These are phyloP conservation scores for Fusarium xyrophilum DNA, from an alignment of 2,329 filamentous ascomycete species.

Conservation along the genomic window DNA sequence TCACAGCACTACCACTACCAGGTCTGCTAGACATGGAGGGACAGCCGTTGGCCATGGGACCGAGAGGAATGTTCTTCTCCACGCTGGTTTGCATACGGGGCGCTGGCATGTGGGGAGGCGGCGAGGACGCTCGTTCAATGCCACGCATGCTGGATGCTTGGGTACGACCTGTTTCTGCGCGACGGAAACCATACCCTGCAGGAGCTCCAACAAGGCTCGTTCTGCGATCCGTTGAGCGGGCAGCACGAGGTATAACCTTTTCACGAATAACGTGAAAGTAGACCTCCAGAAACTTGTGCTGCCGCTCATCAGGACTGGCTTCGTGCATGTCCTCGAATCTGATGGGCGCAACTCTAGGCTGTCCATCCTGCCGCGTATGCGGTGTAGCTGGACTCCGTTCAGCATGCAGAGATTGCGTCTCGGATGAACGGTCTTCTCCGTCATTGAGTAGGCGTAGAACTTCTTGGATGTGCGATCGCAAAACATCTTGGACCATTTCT, in stretches of 20 bases:
- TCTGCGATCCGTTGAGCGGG: constrained; percentile 40
- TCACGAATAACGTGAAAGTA: constrained; percentile 57
- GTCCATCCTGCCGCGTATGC: constrained; percentile 4
- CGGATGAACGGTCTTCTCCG: constrained; percentile 43
- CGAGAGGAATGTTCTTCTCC: constrained; percentile 18
- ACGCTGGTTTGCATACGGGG: constrained; percentile 16
- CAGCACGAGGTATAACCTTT: constrained; percentile 49
- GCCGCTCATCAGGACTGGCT: constrained; percentile 56
- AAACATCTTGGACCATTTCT: constrained; percentile 53
- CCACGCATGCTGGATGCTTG: constrained; percentile 36
- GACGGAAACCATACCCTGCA: constrained; percentile 33
- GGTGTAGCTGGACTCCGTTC: constrained; percentile 27
- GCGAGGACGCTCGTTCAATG: constrained; percentile 12
- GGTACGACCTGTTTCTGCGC: constrained; percentile 33
- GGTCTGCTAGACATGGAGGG: constrained; percentile 15
- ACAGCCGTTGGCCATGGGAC: constrained; percentile 9
- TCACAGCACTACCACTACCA: constrained; percentile 22
- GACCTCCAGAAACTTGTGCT: constrained; percentile 58
- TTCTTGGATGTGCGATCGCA: constrained; percentile 59
- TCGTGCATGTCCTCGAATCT: constrained; percentile 56
- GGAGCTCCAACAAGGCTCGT: constrained; percentile 36
- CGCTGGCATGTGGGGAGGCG: constrained; percentile 12
- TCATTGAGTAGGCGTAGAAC: constrained; percentile 56
- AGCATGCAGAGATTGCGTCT: constrained; percentile 33
- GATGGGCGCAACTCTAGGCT: constrained; percentile 21